These are phyloP conservation scores for Cladobotryum mycophilum DNA, from an alignment of 2,329 filamentous ascomycete species.

Conservation along the genomic window DNA sequence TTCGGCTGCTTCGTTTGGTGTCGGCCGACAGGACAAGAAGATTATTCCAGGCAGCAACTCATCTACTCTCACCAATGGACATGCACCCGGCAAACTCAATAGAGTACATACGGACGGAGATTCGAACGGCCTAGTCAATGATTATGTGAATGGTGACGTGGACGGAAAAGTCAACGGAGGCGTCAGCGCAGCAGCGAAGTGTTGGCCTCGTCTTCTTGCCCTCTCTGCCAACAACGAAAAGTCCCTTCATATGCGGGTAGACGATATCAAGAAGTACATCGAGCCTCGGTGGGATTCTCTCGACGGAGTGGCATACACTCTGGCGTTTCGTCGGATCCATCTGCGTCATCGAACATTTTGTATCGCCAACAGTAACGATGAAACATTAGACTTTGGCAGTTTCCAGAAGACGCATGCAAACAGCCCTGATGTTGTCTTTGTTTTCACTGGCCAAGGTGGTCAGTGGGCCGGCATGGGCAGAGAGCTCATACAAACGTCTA, in stretches of 20 bases:
- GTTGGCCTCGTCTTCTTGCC: background rate
- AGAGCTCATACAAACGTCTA: too few relatives aligned
- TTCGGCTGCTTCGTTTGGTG: background rate
- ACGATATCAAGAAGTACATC: background rate
- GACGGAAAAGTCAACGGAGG: too few relatives aligned
- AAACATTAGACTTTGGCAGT: too few relatives aligned
- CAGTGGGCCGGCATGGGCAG: slow-evolving; percentile 18
- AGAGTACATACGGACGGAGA: too few relatives aligned
- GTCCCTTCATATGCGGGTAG: background rate
- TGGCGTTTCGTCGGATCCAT: too few relatives aligned
- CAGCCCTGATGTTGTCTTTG: background rate
- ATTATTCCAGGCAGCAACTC: background rate
- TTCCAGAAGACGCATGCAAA: background rate
- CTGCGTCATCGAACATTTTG: too few relatives aligned
- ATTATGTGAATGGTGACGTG: background rate
- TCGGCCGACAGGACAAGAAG: background rate
- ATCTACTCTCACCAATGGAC: background rate
- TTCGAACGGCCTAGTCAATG: background rate
- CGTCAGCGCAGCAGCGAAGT: too few relatives aligned
- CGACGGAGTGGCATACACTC: background rate
- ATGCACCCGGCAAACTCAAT: too few relatives aligned
- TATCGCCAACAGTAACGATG: background rate
- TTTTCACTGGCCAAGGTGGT: slow-evolving; percentile 31
- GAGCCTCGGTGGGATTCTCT: background rate
- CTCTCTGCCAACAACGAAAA: background rate